Evolutionary conservation across 2,329 filamentous ascomycete species (phyloP).

Genomic region (Alternaria hordeiaustralica): DNA sequence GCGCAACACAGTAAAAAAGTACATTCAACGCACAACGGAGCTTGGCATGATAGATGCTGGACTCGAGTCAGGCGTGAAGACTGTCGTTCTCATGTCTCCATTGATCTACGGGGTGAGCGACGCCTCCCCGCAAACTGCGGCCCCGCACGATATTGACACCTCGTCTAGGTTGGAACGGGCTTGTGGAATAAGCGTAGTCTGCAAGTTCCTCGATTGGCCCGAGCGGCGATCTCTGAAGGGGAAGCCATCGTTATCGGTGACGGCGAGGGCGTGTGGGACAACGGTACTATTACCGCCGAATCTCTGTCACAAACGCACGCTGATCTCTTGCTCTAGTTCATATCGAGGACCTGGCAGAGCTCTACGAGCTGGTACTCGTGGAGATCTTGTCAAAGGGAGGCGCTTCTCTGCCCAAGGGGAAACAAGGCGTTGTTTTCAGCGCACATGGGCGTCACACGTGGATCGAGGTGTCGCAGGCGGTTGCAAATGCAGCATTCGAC

Average conservation of each 20-base stretch:
- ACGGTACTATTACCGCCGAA: neutral
- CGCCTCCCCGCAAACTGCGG: neutral
- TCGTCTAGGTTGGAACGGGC: neutral
- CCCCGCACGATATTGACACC: neutral
- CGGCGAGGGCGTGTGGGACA: constrained; percentile 2
- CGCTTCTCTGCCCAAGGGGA: neutral
- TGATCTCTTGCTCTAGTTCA: neutral
- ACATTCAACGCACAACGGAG: neutral
- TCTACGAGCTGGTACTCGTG: neutral
- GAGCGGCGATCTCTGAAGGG: constrained; percentile 1
- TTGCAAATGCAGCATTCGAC: neutral
- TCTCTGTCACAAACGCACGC: neutral
- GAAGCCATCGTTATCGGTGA: constrained; percentile 1
- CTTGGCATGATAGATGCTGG: constrained; percentile 2
- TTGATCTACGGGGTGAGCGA: constrained; percentile 2
- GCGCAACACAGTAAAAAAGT: neutral
- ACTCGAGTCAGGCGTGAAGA: neutral
- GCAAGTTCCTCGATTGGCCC: constrained; percentile 1
- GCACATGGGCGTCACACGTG: neutral
- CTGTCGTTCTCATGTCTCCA: neutral
- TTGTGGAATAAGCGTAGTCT: constrained; percentile 6
- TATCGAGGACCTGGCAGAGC: constrained; percentile 1
- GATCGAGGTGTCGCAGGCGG: neutral
- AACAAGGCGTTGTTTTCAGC: neutral
- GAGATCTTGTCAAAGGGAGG: neutral